Base-by-base conservation (phyloP, 768 basidiomycete genomes). In the Leccinum rimulosum region DNA sequence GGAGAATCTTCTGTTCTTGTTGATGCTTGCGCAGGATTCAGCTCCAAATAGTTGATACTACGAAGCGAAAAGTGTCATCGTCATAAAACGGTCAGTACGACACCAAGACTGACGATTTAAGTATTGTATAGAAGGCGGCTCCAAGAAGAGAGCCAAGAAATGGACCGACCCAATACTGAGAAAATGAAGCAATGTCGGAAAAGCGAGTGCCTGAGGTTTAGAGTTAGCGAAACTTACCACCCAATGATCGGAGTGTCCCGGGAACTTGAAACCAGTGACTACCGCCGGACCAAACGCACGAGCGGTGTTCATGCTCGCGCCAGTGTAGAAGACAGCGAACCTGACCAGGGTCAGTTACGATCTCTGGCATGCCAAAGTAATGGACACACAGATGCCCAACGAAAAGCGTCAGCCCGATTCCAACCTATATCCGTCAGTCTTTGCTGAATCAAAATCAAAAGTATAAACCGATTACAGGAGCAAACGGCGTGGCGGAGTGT, bases 161-260 rank as follows among this genome's bases (percentile, higher is more conserved):
- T 0, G 88, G 88, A 40, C 89, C 88, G 9, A 88, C 72, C 87
- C 87, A 88, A 66, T 87, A 87, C 84, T 88, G 57, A 14, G 27
- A 31, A 15, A 63, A 22, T 31, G 40, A 64, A 58, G 43, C 30
- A 43, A 22, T 49, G 22, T 61, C 25, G 59, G 60, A 52, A 25
- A 30, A 11, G 38, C n/a, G 59, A 30, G 31, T 15, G 27, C 47
- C 28, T 10, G 11, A 22, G 4, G 53, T 22, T 19, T 45, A 40
- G 3, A 15, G 35, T 15, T 2, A 31, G 27, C 8, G 4, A n/a
- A 36, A 75, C 83, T 35, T 71, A 87, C 86, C 59, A 88, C 78
- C 87, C 86, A 89, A 43, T 88, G 88, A 6, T 74, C 58, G 22
- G 69, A 61, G 50, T 73, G 65, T 14, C 79, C 76, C 25, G 55